These are phyloP conservation scores for Colletotrichum eremochloae DNA, from an alignment of 2,329 filamentous ascomycete genomes.

Conservation along the genomic window DNA sequence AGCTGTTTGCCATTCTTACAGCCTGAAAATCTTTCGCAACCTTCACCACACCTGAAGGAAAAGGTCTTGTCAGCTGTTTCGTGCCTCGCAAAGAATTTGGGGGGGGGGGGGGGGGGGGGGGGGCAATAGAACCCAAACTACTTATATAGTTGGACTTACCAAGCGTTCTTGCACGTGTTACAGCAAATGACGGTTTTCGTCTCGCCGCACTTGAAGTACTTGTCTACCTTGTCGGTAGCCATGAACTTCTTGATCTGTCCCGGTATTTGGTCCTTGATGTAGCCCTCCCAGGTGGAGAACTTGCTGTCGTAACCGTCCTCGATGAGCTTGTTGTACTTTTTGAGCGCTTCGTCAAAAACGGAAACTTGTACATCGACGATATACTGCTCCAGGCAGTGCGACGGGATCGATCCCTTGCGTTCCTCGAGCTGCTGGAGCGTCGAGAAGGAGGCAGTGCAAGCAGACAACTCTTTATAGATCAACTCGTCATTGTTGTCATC, in stretches of 20 bases:
- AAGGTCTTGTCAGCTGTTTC: neutral
- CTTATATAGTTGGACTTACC: neutral
- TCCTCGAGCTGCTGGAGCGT: conserved; percentile 10
- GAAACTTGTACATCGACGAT: conserved; percentile 18
- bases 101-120: too few species aligned
- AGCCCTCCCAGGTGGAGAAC: conserved; percentile 30
- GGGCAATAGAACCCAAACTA: too few species aligned
- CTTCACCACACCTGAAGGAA: neutral
- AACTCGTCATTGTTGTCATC: conserved; percentile 1
- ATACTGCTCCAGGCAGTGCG: conserved; percentile 20
- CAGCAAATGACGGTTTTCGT: conserved; percentile 27
- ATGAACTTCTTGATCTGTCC: conserved; percentile 37
- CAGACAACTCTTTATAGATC: neutral
- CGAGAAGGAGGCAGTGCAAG: conserved; percentile 3
- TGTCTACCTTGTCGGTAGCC: conserved; percentile 31
- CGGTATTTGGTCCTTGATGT: conserved; percentile 29
- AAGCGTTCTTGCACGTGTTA: conserved; percentile 5
- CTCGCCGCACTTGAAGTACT: conserved; percentile 41
- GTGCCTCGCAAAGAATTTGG: neutral
- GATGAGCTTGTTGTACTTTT: conserved; percentile 37
- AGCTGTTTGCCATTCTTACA: conserved; percentile 21
- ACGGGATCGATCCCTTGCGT: neutral
- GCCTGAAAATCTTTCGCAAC: neutral
- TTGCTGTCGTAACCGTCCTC: conserved; percentile 42
- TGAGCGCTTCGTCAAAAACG: conserved; percentile 22